Evolutionary conservation across 2,329 filamentous ascomycete genomes (phyloP).

Genomic region (Neodidymelliopsis sp.): DNA sequence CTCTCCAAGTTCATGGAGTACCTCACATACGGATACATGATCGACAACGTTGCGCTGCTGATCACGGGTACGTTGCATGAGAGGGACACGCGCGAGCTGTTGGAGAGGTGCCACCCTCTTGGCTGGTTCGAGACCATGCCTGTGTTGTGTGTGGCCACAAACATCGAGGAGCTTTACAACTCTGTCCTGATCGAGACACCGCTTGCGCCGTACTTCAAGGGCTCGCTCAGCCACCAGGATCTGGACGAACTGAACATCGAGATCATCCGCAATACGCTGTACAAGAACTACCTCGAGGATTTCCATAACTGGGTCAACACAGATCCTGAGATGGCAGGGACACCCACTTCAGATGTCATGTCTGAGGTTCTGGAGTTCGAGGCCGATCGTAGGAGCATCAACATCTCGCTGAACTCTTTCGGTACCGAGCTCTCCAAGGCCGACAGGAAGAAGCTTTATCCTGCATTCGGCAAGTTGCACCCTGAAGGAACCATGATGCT

Average conservation of each 20-base stretch:
- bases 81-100: slow-evolving; percentile 90
- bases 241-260: slow-evolving; percentile 99
- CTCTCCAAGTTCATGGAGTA: slow-evolving; percentile 97
- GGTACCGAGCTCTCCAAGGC: slow-evolving; percentile 94
- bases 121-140: slow-evolving; percentile 99
- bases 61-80: slow-evolving; percentile 98
- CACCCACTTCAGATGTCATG: slow-evolving; percentile 94
- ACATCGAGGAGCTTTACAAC: slow-evolving; percentile 99
- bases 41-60: slow-evolving; percentile 96
- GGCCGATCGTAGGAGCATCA: slow-evolving; percentile 94
- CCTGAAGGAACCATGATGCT: slow-evolving; percentile 96
- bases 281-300: slow-evolving; percentile 99
- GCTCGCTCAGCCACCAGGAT: slow-evolving; percentile 93
- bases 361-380: slow-evolving; percentile 95
- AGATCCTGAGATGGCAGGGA: slow-evolving; percentile 83
- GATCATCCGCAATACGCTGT: slow-evolving; percentile 96
- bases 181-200: slow-evolving; percentile 97
- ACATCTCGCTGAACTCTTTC: slow-evolving; percentile 98
- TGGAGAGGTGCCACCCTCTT: slow-evolving; percentile 94
- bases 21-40: slow-evolving; percentile 99
- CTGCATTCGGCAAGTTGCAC: slow-evolving; percentile 86
- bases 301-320: slow-evolving; percentile 95
- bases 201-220: slow-evolving; percentile 96
- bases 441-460: slow-evolving; percentile 96
- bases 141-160: slow-evolving; percentile 95